Base-by-base conservation (phyloP, 306 rosid genomes). In the Fragaria ananassa region DNA sequence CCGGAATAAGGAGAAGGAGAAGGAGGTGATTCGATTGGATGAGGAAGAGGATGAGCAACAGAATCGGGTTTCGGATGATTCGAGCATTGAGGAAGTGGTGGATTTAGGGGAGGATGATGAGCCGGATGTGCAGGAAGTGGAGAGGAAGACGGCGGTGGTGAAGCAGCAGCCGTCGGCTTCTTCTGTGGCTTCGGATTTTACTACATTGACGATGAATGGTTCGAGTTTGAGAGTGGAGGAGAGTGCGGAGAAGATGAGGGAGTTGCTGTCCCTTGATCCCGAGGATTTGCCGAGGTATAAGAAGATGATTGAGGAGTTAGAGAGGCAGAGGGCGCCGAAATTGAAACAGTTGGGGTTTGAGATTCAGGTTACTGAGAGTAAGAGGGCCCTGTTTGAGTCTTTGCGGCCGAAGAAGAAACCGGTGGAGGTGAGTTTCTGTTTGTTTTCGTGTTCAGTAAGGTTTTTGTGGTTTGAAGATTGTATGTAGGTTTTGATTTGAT, bases 1-100 rank as follows among this genome's bases (percentile, higher is more conserved):
- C 9, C 23, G 35, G 41, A 34, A 6, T 0, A 72, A 76, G 83
- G 83, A 75, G 27, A 77, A 86, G 72, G 85, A 78, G 25, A 80
- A 88, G 67, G 91, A 81, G 71, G 90, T 88, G 61, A 79, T 87
- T 11, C 93, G 86, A 14, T 82, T 86, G 80, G 97, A 90, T 76
- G 23, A 72, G 0, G 91, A 89, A 57, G 79, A 74, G 9, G 70
- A 76, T 67, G 68, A 78, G 10, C 56, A 12, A 12, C 50, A 27
- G 37, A 14, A 51, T 0, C 46, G 37, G 25, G 82, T 76, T 67
- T 83, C 83, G 11, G 91, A 82, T 25, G 92, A 90, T 85, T 95
- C 90, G 14, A 83, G 83, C 29, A 51, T 74, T 8, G 91, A 82
- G 42, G 96, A 81, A 62, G 82, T 88, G 60, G 90, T 69, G 81